Evolutionary conservation across 805 yeast species (phyloP).

Genomic region (Myxozyma kluyveri): DNA sequence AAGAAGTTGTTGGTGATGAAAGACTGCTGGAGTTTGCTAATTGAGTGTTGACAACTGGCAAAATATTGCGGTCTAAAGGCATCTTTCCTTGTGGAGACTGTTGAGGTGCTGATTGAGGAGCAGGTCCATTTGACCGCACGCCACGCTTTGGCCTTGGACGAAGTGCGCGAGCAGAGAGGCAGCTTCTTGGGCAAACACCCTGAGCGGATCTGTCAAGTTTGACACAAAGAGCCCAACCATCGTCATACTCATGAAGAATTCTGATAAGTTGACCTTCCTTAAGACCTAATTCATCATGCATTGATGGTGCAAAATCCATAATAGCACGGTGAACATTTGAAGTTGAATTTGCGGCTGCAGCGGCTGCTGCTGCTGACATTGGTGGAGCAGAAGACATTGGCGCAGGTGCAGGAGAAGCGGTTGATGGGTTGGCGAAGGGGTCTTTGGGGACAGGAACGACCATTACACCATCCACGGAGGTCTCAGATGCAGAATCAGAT

Average conservation of each 20-base stretch:
- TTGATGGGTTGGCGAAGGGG: slow-evolving; percentile 1
- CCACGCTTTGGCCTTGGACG: slow-evolving; percentile 28
- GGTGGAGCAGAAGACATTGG: background rate
- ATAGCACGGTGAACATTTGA: slow-evolving; percentile 31
- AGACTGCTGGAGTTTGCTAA: slow-evolving; percentile 5
- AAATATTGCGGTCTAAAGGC: too few species aligned
- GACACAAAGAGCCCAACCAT: slow-evolving; percentile 32
- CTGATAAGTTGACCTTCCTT: slow-evolving; percentile 32
- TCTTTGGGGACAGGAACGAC: slow-evolving; percentile 14
- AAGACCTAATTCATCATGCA: slow-evolving; percentile 32
- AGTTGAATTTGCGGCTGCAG: slow-evolving; percentile 16
- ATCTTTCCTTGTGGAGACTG: too few species aligned
- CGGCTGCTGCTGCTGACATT: slow-evolving; percentile 3
- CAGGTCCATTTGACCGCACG: slow-evolving; percentile 6
- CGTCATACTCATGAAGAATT: slow-evolving; percentile 32
- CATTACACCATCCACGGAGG: slow-evolving; percentile 4
- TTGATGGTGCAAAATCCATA: slow-evolving; percentile 31
- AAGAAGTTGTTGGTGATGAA: slow-evolving; percentile 1
- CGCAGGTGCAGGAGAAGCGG: background rate
- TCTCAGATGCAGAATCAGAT: slow-evolving; percentile 7
- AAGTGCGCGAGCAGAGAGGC: slow-evolving; percentile 25
- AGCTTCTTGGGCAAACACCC: slow-evolving; percentile 29
- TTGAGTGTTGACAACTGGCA: slow-evolving; percentile 7
- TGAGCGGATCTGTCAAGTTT: slow-evolving; percentile 29
- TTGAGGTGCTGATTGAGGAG: background rate